Conservation (phyloP, 2,329 filamentous ascomycete genomes). For the Keithomyces neogunnii region DNA sequence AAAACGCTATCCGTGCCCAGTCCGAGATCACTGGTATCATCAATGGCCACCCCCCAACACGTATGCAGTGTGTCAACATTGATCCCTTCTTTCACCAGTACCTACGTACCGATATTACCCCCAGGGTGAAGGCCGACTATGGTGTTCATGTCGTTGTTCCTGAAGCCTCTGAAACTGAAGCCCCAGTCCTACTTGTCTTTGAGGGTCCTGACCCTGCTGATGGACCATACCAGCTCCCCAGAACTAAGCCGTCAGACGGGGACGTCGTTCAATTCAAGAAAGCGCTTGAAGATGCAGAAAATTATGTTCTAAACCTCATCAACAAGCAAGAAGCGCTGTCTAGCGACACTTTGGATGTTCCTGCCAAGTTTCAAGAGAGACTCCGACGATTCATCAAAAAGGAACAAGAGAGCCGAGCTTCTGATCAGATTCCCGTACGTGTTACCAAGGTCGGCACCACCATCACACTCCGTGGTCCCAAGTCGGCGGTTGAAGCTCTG, state of each 20-base stretch:
- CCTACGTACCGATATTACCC: conserved; percentile 55
- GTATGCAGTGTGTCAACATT: conserved; percentile 58
- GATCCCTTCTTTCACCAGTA: conserved; percentile 76
- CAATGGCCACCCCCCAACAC: conserved; percentile 63
- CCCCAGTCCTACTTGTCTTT: conserved; percentile 64
- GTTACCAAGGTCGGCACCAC: conserved; percentile 51
- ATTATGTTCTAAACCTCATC: conserved; percentile 49
- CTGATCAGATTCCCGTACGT: conserved; percentile 51
- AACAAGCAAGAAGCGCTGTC: conserved; percentile 49
- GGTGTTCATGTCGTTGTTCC: conserved; percentile 70
- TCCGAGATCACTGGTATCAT: conserved; percentile 68
- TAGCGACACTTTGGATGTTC: conserved; percentile 46
- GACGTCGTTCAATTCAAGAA: conserved; percentile 47
- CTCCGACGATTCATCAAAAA: conserved; percentile 56
- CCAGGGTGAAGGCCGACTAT: conserved; percentile 56
- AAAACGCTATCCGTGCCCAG: conserved; percentile 70
- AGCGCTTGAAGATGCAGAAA: conserved; percentile 45
- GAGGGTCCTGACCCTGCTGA: conserved; percentile 51
- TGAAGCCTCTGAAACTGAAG: conserved; percentile 47
- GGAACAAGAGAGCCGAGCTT: conserved; percentile 49
- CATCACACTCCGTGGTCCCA: conserved; percentile 70
- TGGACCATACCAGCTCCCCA: conserved; percentile 45
- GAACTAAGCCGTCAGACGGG: conserved; percentile 38
- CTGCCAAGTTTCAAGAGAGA: conserved; percentile 55
- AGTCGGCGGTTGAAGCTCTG: conserved; percentile 62